Evolutionary conservation across 1,284 basidiomycete genomes (phyloP).

Genomic region (Porodaedalea pini): DNA sequence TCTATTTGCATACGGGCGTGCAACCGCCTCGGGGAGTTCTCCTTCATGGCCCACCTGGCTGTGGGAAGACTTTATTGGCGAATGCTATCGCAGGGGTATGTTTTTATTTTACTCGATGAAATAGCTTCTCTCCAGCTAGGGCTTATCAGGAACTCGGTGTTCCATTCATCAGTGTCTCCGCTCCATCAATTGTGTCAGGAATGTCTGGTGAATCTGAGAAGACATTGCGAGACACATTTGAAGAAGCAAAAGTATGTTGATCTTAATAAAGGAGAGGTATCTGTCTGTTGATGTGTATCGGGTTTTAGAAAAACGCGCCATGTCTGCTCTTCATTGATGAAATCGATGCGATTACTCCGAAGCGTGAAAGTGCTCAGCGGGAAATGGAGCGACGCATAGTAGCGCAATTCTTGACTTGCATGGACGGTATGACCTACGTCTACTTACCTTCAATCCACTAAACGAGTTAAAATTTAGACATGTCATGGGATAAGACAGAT

Average conservation of each 20-base stretch:
- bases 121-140: slow-evolving; percentile 18
- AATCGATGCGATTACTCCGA: slow-evolving; percentile 97
- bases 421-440: slow-evolving; percentile 71
- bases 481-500: slow-evolving; percentile 89
- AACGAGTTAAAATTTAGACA: slow-evolving; percentile 49
- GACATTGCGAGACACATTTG: slow-evolving; percentile 92
- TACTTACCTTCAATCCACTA: background rate
- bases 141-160: slow-evolving; percentile 74
- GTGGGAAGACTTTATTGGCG: slow-evolving; percentile 91
- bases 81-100: slow-evolving; percentile 90
- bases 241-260: slow-evolving; percentile 78
- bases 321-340: slow-evolving; percentile 95
- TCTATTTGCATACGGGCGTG: slow-evolving; percentile 91
- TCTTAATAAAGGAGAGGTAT: background rate
- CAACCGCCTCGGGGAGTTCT: slow-evolving; percentile 92
- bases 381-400: slow-evolving; percentile 99
- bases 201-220: slow-evolving; percentile 99
- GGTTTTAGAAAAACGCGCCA: slow-evolving; percentile 72
- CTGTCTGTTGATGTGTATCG: background rate
- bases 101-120: slow-evolving; percentile 21
- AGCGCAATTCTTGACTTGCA: slow-evolving; percentile 94
- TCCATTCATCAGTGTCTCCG: slow-evolving; percentile 91
- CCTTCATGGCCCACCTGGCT: slow-evolving; percentile 93
- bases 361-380: slow-evolving; percentile 93
- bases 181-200: slow-evolving; percentile 92